These are phyloP conservation scores for Trametes pubescens DNA, from an alignment of 1,284 basidiomycete species.

Conservation along the genomic window DNA sequence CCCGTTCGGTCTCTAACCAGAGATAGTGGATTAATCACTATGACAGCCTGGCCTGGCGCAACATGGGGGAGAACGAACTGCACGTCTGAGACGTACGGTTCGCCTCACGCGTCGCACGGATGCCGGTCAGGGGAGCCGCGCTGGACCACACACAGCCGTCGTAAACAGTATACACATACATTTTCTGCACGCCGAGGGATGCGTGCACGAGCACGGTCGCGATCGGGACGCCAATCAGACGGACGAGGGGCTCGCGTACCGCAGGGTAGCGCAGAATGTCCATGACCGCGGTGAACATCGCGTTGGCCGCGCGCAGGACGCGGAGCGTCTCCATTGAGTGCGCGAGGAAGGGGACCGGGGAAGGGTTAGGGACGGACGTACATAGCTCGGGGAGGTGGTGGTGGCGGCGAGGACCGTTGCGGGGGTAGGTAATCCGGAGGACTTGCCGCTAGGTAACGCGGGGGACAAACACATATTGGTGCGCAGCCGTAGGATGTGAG, in stretches of 20 bases:
- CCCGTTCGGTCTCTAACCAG: too few species aligned
- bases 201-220: slow-evolving; percentile 30
- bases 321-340: slow-evolving; percentile 21
- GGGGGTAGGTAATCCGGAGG: slow-evolving; percentile 15
- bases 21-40: too few species aligned
- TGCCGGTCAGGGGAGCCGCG: slow-evolving; percentile 7
- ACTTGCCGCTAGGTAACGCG: slow-evolving; percentile 13
- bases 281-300: slow-evolving; percentile 22
- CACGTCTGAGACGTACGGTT: slow-evolving; percentile 25
- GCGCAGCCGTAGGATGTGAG: background rate
- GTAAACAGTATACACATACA: slow-evolving; percentile 30
- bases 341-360: slow-evolving; percentile 25
- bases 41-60: too few species aligned
- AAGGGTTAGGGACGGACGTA: background rate
- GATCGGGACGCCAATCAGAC: slow-evolving; percentile 26
- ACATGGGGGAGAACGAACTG: too few species aligned
- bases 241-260: slow-evolving; percentile 23
- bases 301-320: slow-evolving; percentile 20
- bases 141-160: slow-evolving; percentile 18
- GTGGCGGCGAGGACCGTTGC: slow-evolving; percentile 10
- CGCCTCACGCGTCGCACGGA: slow-evolving; percentile 24
- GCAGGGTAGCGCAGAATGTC: slow-evolving; percentile 26
- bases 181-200: slow-evolving; percentile 18
- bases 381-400: background rate
- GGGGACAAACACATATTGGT: slow-evolving; percentile 7